Conservation (phyloP, 2,329 filamentous ascomycete species). For the Alternaria ethzedia region DNA sequence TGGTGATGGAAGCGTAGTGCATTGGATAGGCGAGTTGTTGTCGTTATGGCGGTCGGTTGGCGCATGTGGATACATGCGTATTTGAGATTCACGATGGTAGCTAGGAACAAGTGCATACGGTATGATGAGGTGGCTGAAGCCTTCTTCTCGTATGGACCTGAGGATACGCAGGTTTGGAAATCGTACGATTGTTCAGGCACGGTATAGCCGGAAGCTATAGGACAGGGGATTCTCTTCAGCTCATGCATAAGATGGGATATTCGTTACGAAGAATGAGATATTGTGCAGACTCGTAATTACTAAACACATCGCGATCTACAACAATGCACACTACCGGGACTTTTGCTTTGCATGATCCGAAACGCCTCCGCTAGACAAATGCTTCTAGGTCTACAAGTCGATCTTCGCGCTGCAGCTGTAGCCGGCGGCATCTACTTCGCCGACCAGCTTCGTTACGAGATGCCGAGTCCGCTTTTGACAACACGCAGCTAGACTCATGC, state of each 20-base stretch:
- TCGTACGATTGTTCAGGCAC: not conserved
- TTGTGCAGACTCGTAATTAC: not conserved
- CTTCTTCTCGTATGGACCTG: not conserved
- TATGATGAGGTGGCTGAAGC: not conserved
- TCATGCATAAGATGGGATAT: not conserved
- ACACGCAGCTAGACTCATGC: slow-evolving; percentile 1
- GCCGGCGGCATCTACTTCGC: slow-evolving; percentile 19
- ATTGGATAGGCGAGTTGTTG: not conserved
- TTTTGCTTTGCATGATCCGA: slow-evolving; percentile 25
- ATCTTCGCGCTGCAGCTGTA: slow-evolving; percentile 26
- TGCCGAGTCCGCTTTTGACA: slow-evolving; percentile 4
- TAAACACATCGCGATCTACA: slow-evolving; percentile 5
- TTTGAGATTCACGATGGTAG: not conserved
- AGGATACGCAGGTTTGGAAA: not conserved
- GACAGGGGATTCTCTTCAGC: not conserved
- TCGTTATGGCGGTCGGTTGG: not conserved
- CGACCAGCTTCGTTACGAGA: slow-evolving; percentile 18
- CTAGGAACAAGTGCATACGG: not conserved
- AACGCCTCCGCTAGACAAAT: slow-evolving; percentile 32
- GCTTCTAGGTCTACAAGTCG: slow-evolving; percentile 8
- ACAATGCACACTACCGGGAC: slow-evolving; percentile 1
- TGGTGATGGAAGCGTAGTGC: not conserved
- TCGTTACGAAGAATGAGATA: not conserved
- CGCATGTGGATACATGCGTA: not conserved
- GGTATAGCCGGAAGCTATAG: not conserved